Conservation (phyloP, 371 early-diverging fungal genomes). For the Mucor sp. region DNA sequence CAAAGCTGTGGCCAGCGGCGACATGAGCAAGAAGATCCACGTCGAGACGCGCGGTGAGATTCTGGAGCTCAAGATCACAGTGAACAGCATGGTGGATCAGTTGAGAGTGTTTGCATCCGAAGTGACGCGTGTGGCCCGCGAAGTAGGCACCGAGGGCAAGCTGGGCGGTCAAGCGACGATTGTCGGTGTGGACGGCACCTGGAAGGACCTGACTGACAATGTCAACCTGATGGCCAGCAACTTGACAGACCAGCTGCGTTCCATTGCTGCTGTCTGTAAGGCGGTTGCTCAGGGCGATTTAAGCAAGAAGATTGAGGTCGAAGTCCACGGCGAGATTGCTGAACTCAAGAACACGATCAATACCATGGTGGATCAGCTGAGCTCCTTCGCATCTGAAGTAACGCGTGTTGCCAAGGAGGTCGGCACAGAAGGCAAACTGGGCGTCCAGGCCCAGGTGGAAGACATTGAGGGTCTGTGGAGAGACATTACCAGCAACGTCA, state of each 20-base stretch:
- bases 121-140: constrained; percentile 28
- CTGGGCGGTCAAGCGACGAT: constrained; percentile 41
- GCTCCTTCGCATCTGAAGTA: constrained; percentile 37
- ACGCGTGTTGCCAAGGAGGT: constrained; percentile 54
- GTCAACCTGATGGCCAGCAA: constrained; percentile 41
- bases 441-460: constrained; percentile 45
- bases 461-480: constrained; percentile 71
- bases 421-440: constrained; percentile 57
- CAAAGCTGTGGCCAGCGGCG: constrained; percentile 40
- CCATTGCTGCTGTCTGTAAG: constrained; percentile 35
- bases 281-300: constrained; percentile 41
- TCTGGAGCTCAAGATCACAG: constrained; percentile 25
- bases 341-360: constrained; percentile 38
- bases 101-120: constrained; percentile 32
- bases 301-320: constrained; percentile 34
- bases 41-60: constrained; percentile 45
- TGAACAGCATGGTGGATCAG: constrained; percentile 35
- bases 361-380: constrained; percentile 36
- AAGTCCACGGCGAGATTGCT: constrained; percentile 37
- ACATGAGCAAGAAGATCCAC: constrained; percentile 39
- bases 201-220: constrained; percentile 54
- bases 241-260: constrained; percentile 31
- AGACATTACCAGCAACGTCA: constrained; percentile 63
- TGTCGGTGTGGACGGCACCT: constrained; percentile 58
- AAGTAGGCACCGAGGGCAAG: constrained; percentile 33